These are phyloP conservation scores for Colletotrichum lindemuthianum DNA, from an alignment of 2,329 filamentous ascomycete species.

Conservation along the genomic window DNA sequence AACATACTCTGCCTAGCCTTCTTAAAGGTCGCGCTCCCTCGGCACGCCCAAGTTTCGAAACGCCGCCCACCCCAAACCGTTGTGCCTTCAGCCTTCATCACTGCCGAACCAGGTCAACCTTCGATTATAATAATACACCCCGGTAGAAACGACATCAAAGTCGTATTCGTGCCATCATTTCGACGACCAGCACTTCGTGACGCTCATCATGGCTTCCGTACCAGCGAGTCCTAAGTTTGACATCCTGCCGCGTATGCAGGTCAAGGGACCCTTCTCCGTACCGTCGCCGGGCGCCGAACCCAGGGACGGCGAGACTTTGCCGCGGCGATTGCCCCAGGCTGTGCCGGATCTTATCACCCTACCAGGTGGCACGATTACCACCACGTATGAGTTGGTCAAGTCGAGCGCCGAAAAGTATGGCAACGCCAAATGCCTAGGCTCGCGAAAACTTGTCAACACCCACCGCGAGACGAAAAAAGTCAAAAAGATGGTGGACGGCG, in stretches of 20 bases:
- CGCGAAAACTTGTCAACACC: conserved; percentile 77
- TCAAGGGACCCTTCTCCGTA: conserved; percentile 73
- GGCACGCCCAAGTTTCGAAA: too few species aligned
- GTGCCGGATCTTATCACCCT: conserved; percentile 70
- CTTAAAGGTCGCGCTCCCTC: too few species aligned
- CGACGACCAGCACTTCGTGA: not conserved
- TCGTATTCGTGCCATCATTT: too few species aligned
- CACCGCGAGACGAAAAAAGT: conserved; percentile 89
- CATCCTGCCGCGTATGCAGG: conserved; percentile 59
- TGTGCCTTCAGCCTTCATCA: too few species aligned
- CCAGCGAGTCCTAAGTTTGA: conserved; percentile 35
- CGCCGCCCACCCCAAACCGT: too few species aligned
- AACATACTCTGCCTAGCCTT: too few species aligned
- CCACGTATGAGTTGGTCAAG: conserved; percentile 79
- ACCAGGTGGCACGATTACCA: conserved; percentile 73
- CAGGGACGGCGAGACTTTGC: conserved; percentile 78
- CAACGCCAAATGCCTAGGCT: conserved; percentile 73
- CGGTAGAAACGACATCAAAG: too few species aligned
- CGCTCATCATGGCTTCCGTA: conserved; percentile 24
- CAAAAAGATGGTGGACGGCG: conserved; percentile 86
- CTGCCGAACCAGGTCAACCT: too few species aligned
- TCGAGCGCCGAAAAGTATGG: conserved; percentile 73
- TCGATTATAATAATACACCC: too few species aligned
- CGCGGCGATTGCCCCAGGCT: conserved; percentile 71
- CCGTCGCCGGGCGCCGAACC: conserved; percentile 72